Percentiles rank a stretch among this genome's conserved stretches.
Evolutionary conservation across 2,329 filamentous ascomycete species (phyloP).

Genomic region (Cytospora piceicola): DNA sequence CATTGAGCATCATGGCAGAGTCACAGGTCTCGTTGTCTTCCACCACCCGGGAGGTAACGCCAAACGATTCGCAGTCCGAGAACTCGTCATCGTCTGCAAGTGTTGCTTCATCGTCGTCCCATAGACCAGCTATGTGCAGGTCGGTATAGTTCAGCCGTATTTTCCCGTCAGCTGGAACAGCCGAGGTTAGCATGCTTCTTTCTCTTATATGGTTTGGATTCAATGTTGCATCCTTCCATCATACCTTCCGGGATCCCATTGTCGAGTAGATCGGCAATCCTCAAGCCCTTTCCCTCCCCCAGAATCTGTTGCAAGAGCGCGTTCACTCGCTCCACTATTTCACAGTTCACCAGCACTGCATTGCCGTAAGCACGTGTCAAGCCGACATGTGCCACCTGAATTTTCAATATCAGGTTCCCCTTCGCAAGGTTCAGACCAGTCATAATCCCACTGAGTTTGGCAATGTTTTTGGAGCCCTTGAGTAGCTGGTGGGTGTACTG

Average conservation of each 20-base stretch:
- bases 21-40: background rate
- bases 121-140: background rate
- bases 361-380: constrained; percentile 2
- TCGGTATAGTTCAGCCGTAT: background rate
- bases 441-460: background rate
- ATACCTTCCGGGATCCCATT: background rate
- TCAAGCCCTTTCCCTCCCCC: constrained; percentile 4
- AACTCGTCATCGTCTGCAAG: background rate
- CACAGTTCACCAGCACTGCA: background rate
- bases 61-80: background rate
- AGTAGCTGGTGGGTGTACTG: constrained; percentile 1
- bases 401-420: background rate
- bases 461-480: background rate
- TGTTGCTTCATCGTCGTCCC: background rate
- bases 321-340: background rate
- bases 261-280: background rate
- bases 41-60: background rate
- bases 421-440: background rate
- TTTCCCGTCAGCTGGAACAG: background rate
- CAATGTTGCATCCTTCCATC: background rate
- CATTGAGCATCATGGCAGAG: constrained; percentile 1
- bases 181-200: background rate
- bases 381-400: constrained; percentile 3
- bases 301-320: background rate
- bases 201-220: no score